Base-by-base conservation (phyloP, 768 basidiomycete genomes). In the Phanerodontia chrysosporium region DNA sequence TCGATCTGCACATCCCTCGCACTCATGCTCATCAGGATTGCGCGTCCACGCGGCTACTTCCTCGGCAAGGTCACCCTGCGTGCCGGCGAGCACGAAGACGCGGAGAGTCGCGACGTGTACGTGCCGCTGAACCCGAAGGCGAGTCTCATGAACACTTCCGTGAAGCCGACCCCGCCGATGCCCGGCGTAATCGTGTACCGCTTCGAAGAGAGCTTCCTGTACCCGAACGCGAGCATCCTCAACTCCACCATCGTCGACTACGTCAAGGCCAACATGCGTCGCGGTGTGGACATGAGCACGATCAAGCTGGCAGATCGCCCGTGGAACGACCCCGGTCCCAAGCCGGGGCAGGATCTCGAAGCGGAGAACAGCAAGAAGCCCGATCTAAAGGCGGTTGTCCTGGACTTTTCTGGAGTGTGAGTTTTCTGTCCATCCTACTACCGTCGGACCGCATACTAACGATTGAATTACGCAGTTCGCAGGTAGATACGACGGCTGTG, bases 291-390 rank as follows among this genome's bases (percentile, higher is more conserved):
- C 70, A 78, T 89, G 72, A 78, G 79, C 54, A 67, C 73, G n/a
- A 76, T 92, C 61, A 80, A 73, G 57, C 73, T 83, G 46, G 78
- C 80, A 61, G 93, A 96, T 69, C 84, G 95, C 45, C 82, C 92
- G 13, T 99, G 96, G 96, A 99, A 99, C 69, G 95, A 97, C 65
- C 86, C 91, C 10, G 92, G 92, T 27, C 90, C 90, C 21, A 65
- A 71, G 51, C 76, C 78, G 18, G 77, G 79, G 14, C 79, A 75
- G 25, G 83, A 85, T 42, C 81, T 78, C 60, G 73, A 66, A 49
- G 75, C 73, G 16, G 74, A 77, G 42, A 82, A 90, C 60, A 67
- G 75, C 27, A 74, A 73, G 65, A 84, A 80, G 66, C 92, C 95
- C 0, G 68, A 76, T 22, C 76, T 98, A 48, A 86, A 86, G 57